Evolutionary conservation across 2,329 filamentous ascomycete genomes (phyloP).

Genomic region (Colletotrichum graminicola): DNA sequence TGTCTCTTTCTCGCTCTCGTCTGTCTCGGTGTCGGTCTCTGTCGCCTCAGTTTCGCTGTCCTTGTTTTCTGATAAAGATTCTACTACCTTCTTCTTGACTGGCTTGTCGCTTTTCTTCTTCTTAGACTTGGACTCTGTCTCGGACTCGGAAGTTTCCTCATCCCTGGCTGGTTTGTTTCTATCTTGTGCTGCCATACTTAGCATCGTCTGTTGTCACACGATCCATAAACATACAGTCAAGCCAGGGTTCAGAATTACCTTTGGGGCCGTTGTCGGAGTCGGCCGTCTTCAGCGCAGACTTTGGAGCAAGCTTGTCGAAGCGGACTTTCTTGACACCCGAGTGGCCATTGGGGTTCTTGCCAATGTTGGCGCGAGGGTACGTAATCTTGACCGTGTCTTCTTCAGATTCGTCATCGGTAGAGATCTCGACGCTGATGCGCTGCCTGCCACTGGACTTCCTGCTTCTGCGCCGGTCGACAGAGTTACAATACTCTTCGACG

Average conservation of each 20-base stretch:
- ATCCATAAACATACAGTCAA: slow-evolving; percentile 23
- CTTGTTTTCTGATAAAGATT: slow-evolving; percentile 37
- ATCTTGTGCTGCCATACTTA: slow-evolving; percentile 29
- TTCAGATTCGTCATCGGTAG: slow-evolving; percentile 65
- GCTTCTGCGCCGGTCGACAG: slow-evolving; percentile 30
- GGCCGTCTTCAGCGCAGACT: slow-evolving; percentile 54
- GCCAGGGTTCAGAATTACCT: slow-evolving; percentile 22
- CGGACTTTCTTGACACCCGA: slow-evolving; percentile 57
- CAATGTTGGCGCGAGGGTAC: slow-evolving; percentile 57
- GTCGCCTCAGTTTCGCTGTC: slow-evolving; percentile 44
- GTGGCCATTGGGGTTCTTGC: slow-evolving; percentile 2
- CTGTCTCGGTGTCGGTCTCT: slow-evolving; percentile 45
- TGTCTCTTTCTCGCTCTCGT: slow-evolving; percentile 43
- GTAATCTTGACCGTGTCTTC: slow-evolving; percentile 62
- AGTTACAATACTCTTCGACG: slow-evolving; percentile 47
- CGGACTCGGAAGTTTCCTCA: slow-evolving; percentile 39
- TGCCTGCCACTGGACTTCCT: slow-evolving; percentile 46
- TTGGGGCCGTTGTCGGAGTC: slow-evolving; percentile 36
- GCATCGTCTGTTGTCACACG: slow-evolving; percentile 15
- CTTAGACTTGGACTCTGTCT: slow-evolving; percentile 25
- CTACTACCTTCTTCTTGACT: slow-evolving; percentile 39
- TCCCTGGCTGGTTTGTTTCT: slow-evolving; percentile 13
- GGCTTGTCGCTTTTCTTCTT: slow-evolving; percentile 28
- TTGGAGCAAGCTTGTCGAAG: slow-evolving; percentile 53
- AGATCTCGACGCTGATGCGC: slow-evolving; percentile 52